Base-by-base conservation (phyloP, 257 asterid genomes). In the Solanum clarkiae region DNA sequence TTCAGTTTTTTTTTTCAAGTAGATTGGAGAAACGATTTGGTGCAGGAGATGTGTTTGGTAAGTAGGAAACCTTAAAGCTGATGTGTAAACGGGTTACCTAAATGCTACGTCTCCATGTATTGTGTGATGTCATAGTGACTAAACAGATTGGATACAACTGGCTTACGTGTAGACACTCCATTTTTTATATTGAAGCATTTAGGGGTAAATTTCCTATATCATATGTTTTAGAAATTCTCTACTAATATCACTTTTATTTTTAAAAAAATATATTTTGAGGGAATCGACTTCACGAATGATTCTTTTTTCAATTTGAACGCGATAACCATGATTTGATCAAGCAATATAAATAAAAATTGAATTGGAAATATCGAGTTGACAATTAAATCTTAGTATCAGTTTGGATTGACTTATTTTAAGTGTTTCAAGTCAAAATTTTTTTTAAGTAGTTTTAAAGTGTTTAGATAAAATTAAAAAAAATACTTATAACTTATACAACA, bases 91-190 rank as follows among this genome's bases (percentile, higher is more conserved):
- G 51, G 82, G 84, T 82, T 85, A 88, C 70, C 68, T 49, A 80
- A 40, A 44, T 86, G 88, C 85, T 82, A 89, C 91, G 93, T 89
- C 93, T 91, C 90, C 24, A 66, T 55, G 15, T 55, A 5, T 63
- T 11, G 83, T 82, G 86, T 88, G 82, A 85, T 89, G 49, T 85
- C 54, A 79, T 69, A 20, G 80, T 88, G 80, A 62, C 82, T 56
- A 29, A 75, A 75, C 75, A 86, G 80, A 55, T 74, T 57, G 57
- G 40, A 69, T 85, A 83, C 88, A 80, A 82, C 80, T 59, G 83
- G 85, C 26, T 51, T 51, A 77, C 63, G 15, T 26, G 29, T 18
- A 26, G 11, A 53, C 3, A 16, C 26, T 51, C 16, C 17, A 29
- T 24, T 49, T 49, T 75, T 45, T 44, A 26, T n/a, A 59, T 59